Base-by-base conservation (phyloP, 148 eudicot species). In the Fagopyrum esculentum region DNA sequence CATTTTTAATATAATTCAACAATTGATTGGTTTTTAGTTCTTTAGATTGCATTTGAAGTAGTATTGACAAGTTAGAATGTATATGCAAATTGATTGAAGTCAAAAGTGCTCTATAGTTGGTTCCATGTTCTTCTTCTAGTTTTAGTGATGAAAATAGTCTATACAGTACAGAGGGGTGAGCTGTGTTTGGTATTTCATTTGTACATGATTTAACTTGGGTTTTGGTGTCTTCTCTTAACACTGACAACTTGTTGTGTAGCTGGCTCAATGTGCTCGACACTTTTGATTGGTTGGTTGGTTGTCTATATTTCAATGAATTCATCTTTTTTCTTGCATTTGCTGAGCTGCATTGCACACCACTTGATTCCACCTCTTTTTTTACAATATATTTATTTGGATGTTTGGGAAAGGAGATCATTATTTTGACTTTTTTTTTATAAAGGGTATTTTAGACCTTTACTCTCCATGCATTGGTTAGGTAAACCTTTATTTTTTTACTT, bases 391-490 rank as follows among this genome's bases (percentile, higher is more conserved):
- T 57, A 57, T 57, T 19, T 57, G 30, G 7, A 29, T 57, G 63
- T 35, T 35, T 57, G 63, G 63, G 63, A 29, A 57, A 19, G 17
- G 40, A 22, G 40, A 11, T 60, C 22, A 60, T 60, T 22, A 60
- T 60, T 26, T 12, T 7, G 1, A 60, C 40, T 26, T 60, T 60
- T 6, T 6, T 19, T 30, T 60, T 30, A 60, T 6, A 60, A 57
- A 60, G 66, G 66, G 66, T 60, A 60, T 35, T 60, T 60, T 60
- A 26, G 15, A 22, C 66, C 22, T 59, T 63, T 7, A 29, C 45
- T 30, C 30, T 11, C 69, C 69, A 63, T 63, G 69, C 69, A 15
- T 63, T 63, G 69, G 69, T 63, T 63, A 63, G 69, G 69, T 63
- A 63, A 9, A 15, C 66, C 63, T 22, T 11, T 60, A 22, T 60